Evolutionary conservation across 1,139 yeast species (phyloP).

Genomic region (Suhomyces anneliseae): DNA sequence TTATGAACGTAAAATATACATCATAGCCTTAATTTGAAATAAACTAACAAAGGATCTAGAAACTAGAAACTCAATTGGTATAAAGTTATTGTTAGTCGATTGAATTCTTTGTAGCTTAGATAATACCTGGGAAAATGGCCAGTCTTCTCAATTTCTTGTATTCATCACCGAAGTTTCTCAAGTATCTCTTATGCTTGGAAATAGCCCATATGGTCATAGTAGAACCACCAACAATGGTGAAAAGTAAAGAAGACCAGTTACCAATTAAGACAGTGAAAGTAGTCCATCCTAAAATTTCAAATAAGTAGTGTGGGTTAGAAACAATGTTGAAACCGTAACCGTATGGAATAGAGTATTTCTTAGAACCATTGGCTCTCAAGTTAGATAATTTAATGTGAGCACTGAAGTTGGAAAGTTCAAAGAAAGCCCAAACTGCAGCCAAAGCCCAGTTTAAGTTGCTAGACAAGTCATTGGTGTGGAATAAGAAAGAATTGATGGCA

Average conservation of each 20-base stretch:
- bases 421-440: constrained; percentile 55
- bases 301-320: constrained; percentile 84
- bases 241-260: constrained; percentile 73
- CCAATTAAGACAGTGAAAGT: constrained; percentile 68
- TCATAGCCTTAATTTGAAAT: too few species aligned
- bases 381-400: constrained; percentile 64
- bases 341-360: constrained; percentile 43
- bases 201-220: constrained; percentile 85
- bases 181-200: constrained; percentile 66
- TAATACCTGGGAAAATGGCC: constrained; percentile 59
- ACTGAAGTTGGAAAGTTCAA: constrained; percentile 70
- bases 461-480: constrained; percentile 29
- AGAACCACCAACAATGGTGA: constrained; percentile 65
- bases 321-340: constrained; percentile 49
- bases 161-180: constrained; percentile 68
- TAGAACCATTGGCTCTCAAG: constrained; percentile 50
- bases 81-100: too few species aligned
- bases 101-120: not conserved
- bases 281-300: constrained; percentile 78
- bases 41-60: too few species aligned
- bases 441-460: constrained; percentile 30
- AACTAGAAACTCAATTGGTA: too few species aligned
- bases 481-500: constrained; percentile 8
- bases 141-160: constrained; percentile 70
- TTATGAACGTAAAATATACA: too few species aligned